Evolutionary conservation across 208 protist species (phyloP).

Genomic region (Polymyxa betae): DNA sequence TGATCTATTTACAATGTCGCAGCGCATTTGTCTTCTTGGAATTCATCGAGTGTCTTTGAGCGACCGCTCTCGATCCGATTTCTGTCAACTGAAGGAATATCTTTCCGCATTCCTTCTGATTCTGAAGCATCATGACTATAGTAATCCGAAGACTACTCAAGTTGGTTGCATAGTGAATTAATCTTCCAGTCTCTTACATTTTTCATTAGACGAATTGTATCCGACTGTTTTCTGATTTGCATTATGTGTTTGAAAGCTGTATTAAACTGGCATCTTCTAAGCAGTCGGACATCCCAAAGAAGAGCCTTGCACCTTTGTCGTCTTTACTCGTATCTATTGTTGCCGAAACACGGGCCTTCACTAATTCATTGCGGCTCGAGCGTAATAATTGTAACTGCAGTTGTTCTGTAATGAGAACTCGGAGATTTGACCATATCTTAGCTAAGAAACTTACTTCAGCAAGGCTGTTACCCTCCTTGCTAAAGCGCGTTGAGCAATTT

Average conservation of each 20-base stretch:
- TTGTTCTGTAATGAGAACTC: no score
- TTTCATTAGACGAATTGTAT: neutral
- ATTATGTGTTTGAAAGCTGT: neutral
- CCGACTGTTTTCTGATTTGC: neutral
- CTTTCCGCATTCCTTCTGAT: neutral
- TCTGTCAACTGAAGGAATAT: neutral
- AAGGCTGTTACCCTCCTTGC: neutral
- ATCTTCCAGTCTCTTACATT: neutral
- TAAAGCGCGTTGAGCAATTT: neutral
- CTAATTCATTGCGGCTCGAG: no score
- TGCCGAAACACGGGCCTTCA: no score
- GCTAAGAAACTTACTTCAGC: neutral
- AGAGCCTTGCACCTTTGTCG: neutral
- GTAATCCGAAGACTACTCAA: neutral
- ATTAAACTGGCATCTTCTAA: neutral
- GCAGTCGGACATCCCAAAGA: neutral
- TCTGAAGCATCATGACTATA: neutral
- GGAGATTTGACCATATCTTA: no score
- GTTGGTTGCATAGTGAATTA: neutral
- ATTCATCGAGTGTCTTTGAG: neutral
- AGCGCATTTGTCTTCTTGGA: neutral
- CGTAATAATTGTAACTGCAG: no score
- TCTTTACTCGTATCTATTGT: neutral
- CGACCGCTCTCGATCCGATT: neutral
- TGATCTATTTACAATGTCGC: neutral